Evolutionary conservation across 2,329 filamentous ascomycete species (phyloP), one percentile per base, ranked within the genome.

Genomic region (Ustulina deusta): DNA sequence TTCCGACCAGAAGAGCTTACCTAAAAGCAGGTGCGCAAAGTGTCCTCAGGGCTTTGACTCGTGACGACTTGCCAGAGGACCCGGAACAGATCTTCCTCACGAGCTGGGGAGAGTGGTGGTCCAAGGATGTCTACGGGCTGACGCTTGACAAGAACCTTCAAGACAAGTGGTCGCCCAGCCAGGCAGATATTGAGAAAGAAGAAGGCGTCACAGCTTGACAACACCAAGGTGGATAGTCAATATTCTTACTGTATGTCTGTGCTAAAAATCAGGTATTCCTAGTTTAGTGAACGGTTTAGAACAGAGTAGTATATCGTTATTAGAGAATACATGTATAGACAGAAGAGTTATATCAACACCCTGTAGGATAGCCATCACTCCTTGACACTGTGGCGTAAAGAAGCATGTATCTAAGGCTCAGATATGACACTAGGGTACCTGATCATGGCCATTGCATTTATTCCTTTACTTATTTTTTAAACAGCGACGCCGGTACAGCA

Each of bases 81-180:
- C 82, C 81, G 0, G 82, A 87, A 20, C 81, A 81, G 58, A 84
- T 87, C 62, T 87, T 87, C 74, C 71, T 87, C 52, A 86, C 84
- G 0, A 86, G 84, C 71, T 86, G 84, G 85, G 85, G 85, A 1
- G 84, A 87, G 77, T 87, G 84, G 84, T 87, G 85, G 84, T 72
- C 78, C 15, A 85, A 81, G 73, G 78, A 81, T 3, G 78, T 82
- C 1, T 82, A 82, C 59, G 78, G 71, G 13, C 75, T 78, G 62
- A 77, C 78, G 1, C 75, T 85, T 2, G 83, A 87, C 60, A 81
- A 81, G 76, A 69, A 71, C 1, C 77, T 87, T 2, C 85, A 87
- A 77, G 80, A 86, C 44, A 85, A 84, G 72, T 87, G 84, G 84
- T 83, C 76, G 27, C 82, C 82, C 0, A 81, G 78, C 55, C 81